Conservation (phyloP, 371 early-diverging fungal genomes). For the Mortierella polycephala region DNA sequence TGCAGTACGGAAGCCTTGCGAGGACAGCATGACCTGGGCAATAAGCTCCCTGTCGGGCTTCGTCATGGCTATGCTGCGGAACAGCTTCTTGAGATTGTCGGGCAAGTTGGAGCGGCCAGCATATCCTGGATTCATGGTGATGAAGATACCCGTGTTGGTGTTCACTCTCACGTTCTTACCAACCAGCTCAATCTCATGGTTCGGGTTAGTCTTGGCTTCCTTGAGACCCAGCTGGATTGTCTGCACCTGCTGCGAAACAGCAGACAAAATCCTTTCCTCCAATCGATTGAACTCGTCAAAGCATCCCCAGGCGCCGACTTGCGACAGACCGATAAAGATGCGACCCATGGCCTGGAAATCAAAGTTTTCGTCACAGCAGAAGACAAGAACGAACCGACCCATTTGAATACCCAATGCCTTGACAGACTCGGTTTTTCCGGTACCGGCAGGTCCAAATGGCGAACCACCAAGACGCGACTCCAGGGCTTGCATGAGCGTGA, state of each 20-base stretch:
- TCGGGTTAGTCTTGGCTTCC: constrained; percentile 67
- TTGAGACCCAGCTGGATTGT: constrained; percentile 96
- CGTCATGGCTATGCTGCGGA: constrained; percentile 98
- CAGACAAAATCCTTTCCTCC: constrained; percentile 96
- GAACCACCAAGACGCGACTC: constrained; percentile 94
- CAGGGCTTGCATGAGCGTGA: constrained; percentile 97
- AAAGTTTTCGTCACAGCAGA: constrained; percentile 99
- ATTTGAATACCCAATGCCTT: constrained; percentile 97
- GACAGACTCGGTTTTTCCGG: constrained; percentile 99
- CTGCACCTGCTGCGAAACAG: constrained; percentile 98
- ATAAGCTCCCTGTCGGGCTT: constrained; percentile 97
- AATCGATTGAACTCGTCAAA: constrained; percentile 99
- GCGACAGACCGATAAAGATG: constrained; percentile 98
- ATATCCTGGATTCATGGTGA: constrained; percentile 99
- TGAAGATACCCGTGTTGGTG: constrained; percentile 95
- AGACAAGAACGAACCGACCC: constrained; percentile 97
- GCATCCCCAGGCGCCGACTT: constrained; percentile 99
- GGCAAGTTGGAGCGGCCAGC: constrained; percentile 98
- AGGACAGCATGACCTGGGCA: constrained; percentile 99
- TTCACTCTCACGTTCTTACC: constrained; percentile 89
- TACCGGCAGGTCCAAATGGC: constrained; percentile 98
- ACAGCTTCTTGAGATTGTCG: constrained; percentile 98
- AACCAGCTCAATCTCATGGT: constrained; percentile 91
- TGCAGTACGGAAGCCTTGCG: constrained; percentile 98
- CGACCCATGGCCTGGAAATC: constrained; percentile 99